Base-by-base conservation (phyloP, 495 filamentous ascomycete genomes). In the Podospora sp. region DNA sequence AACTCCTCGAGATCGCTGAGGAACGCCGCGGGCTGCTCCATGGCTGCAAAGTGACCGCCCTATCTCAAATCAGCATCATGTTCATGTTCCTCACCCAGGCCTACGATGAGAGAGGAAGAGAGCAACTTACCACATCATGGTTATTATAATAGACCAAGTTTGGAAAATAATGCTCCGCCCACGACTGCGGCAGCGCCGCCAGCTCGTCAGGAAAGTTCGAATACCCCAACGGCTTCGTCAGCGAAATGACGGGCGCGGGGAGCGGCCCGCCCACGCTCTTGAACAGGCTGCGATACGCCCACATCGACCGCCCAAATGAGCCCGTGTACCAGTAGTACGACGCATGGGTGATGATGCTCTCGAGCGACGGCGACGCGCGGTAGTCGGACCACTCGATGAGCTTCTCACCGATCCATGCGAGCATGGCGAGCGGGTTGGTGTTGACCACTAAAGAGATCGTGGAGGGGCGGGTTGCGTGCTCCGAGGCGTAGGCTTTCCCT, bases 331-430 rank as follows among this genome's bases (percentile, higher is more conserved):
- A 91, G 74, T 89, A 92, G n/a, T 90, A 72, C 1, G 81, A 85
- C 26, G 89, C 78, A 1, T 79, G 75, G 27, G 84, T 82, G 6
- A 91, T 79, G 36, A 92, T 89, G 6, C 75, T 81, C 21, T 89
- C 78, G 2, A 84, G 59, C 6, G 80, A 57, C 1, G 87, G 81
- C 40, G 40, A 14, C 1, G 11, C 56, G 16, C 68, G 68, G n/a
- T 68, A 65, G 65, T 91, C 88, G 4, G 80, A 78, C 89, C 89
- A 91, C 52, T 85, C 82, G 21, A 90, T 67, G 68, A 87, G 86
- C 71, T 92, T 91, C 74, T 91, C 90, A 21, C 86, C 89, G 58
- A 90, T 76, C 87, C 90, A 92, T 25, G 87, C 83, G 4, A 92
- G 78, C 24, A 91, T 77, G 0, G 88, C 86, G 0, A 92, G 66